Evolutionary conservation across 2,329 filamentous ascomycete genomes (phyloP), one percentile per base, ranked within the genome.

Genomic region (Davidsoniella neocaledoniae): DNA sequence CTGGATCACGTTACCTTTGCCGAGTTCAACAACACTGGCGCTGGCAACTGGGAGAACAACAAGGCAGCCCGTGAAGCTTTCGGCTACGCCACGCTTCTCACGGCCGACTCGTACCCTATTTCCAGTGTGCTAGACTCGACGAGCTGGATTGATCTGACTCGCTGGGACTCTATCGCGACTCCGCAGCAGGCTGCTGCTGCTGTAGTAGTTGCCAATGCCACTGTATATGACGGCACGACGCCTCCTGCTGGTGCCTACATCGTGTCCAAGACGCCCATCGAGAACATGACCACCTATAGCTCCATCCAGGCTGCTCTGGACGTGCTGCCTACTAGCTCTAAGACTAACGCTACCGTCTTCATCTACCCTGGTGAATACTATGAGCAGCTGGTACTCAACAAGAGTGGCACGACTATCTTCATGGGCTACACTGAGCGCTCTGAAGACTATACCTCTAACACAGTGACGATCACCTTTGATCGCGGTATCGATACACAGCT

Each of bases 1-100:
- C 77, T 73, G 2, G 66, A 64, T 26, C 62, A 73, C 40, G 72
- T 80, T 1, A 61, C 64, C 21, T 81, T 74, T 54, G 73, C 63
- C 8, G 79, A 82, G 65, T 81, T 72, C 57, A 62, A 56, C 19
- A 82, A 83, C 61, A 69, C 68, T 1, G 79, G 79, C 1, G 58
- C 64, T 26, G 78, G 79, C 2, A 48, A 48, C 46, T 48, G 46
- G 46, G 46, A 86, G 62, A 85, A 83, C 60, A 85, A 53, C 45
- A 48, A 40, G 6, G 55, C 48, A 5, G 57, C 57, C 10, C 55
- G 58, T 9, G 44, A 48, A n/a, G 55, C 54, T 6, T 59, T 54
- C 25, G 49, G 55, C 36, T 54, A 56, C 48, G 54, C 53, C 44
- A 57, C 56, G 14, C 56, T 58, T 25, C 57, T 58, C 26, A 52